Evolutionary conservation across 768 basidiomycete genomes (phyloP), one percentile per base, ranked within the genome.

Genomic region (Cubamyces sp.): DNA sequence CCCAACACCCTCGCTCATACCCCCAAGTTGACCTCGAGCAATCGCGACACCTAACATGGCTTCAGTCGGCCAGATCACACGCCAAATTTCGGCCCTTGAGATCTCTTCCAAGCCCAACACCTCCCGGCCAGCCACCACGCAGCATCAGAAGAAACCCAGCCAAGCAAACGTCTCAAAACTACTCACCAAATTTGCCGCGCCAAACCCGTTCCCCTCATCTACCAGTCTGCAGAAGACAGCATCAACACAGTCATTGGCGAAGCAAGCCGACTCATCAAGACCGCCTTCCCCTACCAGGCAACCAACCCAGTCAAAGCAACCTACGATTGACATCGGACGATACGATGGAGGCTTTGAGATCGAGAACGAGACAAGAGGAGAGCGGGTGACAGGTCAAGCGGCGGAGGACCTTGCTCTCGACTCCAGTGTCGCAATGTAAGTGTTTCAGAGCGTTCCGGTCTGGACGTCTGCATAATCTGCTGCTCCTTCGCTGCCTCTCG

Each of bases 331-430:
- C 69, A 93, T 97, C 37, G 96, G 96, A 28, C 82, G 78, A 48
- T 99, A 99, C 73, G 96, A 99, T 65, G 96, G 95, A n/a, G 95
- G 96, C 2, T 83, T 98, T n/a, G 96, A 97, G 76, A 77, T 85
- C 37, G 96, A 97, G 65, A 87, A 91, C 53, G 89, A 90, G 70
- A 90, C 87, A 66, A 79, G 88, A 62, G 90, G 90, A n/a, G 85
- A 89, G 69, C 77, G 77, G 21, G 85, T 93, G 1, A 84, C 81
- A 41, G 92, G 90, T 1, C 88, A 93, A 64, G 89, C 91, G 2
- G 94, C 91, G 0, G 82, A 87, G 67, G 82, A 91, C 7, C 78
- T 97, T 3, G 93, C 93, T 0, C 79, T 98, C 43, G 94, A 96
- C 67, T 95, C 94, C 2, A 91, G 91, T 68, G 77, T 83, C 21